These are phyloP conservation scores for Cicer judaicum DNA, from an alignment of 306 rosid genomes.

Conservation along the genomic window DNA sequence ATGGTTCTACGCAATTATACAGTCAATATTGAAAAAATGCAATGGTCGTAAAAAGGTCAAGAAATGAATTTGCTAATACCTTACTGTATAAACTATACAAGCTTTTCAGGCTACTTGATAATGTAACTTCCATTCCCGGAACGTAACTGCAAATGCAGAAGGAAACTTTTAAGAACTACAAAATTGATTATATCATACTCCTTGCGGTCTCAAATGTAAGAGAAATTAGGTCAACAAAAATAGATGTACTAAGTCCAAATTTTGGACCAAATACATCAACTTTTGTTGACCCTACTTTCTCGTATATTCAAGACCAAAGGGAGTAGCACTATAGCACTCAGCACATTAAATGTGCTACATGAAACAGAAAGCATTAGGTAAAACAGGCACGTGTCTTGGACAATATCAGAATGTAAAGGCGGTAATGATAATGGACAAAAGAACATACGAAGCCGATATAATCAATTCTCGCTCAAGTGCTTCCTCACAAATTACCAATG, in stretches of 20 bases:
- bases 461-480: slow-evolving; percentile 90
- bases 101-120: slow-evolving; percentile 92
- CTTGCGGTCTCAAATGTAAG: no score
- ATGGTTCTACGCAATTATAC: slow-evolving; percentile 21
- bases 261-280: no score
- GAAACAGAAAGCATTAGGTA: slow-evolving; percentile 26
- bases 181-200: slow-evolving; percentile 18
- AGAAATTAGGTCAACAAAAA: no score
- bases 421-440: slow-evolving; percentile 42
- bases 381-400: slow-evolving; percentile 25
- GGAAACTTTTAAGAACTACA: slow-evolving; percentile 35
- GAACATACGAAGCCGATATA: slow-evolving; percentile 90
- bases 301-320: no score
- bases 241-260: no score
- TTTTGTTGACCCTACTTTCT: no score
- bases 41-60: slow-evolving; percentile 31
- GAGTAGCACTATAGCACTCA: slow-evolving; percentile 7
- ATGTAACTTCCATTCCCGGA: slow-evolving; percentile 96
- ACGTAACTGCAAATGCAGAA: slow-evolving; percentile 72
- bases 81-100: slow-evolving; percentile 91
- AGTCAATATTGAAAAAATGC: slow-evolving; percentile 18
- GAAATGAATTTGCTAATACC: slow-evolving; percentile 56
- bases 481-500: slow-evolving; percentile 85
- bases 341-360: slow-evolving; percentile 3
- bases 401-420: slow-evolving; percentile 45